A percentile compares a stretch with the other conserved stretches of the same genome.
Conservation (phyloP, 2,329 filamentous ascomycete genomes). For the Xylaria sp. region DNA sequence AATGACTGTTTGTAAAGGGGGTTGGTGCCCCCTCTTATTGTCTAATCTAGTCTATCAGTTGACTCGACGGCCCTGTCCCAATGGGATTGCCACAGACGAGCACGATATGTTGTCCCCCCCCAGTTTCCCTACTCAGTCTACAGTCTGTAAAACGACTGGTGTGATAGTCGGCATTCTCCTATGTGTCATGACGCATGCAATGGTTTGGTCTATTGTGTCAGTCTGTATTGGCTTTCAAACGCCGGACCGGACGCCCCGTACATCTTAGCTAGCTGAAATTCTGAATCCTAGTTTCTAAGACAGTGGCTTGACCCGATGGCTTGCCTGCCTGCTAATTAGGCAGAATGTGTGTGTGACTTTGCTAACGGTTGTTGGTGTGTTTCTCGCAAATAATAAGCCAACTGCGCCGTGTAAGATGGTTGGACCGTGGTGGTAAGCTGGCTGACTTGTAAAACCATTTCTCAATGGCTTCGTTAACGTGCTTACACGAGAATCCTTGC, state of each 20-base stretch:
- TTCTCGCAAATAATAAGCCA: too few species aligned
- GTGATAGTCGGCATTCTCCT: constrained; percentile 4
- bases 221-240: neutral
- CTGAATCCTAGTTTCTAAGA: neutral
- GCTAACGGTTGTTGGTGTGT: too few species aligned
- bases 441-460: too few species aligned
- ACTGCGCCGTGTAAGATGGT: too few species aligned
- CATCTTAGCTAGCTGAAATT: neutral
- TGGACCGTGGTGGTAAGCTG: too few species aligned
- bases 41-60: constrained; percentile 17
- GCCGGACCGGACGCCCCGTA: neutral
- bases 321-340: neutral
- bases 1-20: constrained; percentile 7
- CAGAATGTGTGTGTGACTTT: too few species aligned
- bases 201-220: neutral
- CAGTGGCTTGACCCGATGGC: neutral
- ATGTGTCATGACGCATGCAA: constrained; percentile 13
- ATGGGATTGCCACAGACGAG: constrained; percentile 8
- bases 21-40: constrained; percentile 10
- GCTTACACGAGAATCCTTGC: too few species aligned
- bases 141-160: constrained; percentile 5
- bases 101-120: constrained; percentile 3
- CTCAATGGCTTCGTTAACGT: too few species aligned
- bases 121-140: constrained; percentile 2
- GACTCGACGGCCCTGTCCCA: constrained; percentile 3